phyloP scores from a whole-genome alignment of 83 land plant species.

The Picea abies region DNA sequence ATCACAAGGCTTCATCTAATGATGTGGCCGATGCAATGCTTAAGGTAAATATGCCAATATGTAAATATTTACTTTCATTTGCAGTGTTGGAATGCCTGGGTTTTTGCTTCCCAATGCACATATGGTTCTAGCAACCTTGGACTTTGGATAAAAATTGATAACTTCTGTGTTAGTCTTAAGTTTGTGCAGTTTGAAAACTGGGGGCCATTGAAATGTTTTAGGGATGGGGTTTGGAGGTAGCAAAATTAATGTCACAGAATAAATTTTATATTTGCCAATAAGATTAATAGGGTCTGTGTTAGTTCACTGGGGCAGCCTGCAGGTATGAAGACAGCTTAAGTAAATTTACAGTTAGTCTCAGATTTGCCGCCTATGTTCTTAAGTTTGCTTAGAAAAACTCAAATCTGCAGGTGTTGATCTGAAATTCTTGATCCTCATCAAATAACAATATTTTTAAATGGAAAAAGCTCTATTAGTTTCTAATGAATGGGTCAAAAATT shows the following conservation, averaged over 20 bases:
- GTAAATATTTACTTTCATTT: background rate
- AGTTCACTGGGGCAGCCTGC: background rate
- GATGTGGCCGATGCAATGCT: constrained; percentile 53
- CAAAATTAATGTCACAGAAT: background rate
- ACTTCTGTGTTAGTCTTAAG: background rate
- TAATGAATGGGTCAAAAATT: too few relatives aligned
- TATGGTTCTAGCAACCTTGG: background rate
- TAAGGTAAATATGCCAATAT: constrained; percentile 32
- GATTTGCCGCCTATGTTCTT: too few relatives aligned
- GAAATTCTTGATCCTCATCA: background rate
- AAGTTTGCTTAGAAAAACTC: too few relatives aligned
- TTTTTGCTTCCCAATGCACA: background rate
- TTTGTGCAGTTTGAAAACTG: background rate
- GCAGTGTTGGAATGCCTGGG: too few relatives aligned
- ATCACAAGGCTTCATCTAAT: constrained; percentile 32
- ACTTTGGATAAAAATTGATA: background rate
- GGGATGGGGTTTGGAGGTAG: background rate
- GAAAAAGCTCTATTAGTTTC: too few relatives aligned
- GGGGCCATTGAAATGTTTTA: background rate
- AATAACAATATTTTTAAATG: too few relatives aligned
- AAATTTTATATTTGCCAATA: background rate
- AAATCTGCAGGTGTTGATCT: background rate
- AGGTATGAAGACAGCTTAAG: too few relatives aligned
- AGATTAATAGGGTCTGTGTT: background rate
- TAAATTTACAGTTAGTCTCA: too few relatives aligned